Conservation (phyloP, 179 eudicot genomes). For the Silene noctiflora region DNA sequence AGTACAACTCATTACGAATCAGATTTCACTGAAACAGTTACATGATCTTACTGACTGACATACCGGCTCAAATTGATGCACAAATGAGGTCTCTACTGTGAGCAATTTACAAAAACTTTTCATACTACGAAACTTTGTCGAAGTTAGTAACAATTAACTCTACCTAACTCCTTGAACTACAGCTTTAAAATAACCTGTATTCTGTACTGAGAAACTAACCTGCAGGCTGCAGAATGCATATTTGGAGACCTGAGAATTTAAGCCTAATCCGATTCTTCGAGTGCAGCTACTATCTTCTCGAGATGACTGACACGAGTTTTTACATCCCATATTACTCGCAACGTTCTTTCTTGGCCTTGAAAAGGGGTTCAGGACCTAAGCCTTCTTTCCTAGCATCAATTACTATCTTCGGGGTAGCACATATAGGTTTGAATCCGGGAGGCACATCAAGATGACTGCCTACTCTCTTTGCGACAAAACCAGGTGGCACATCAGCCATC, state of each 20-base stretch:
- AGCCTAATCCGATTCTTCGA: background rate
- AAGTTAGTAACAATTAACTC: background rate
- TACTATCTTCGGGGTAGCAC: background rate
- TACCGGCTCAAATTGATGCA: background rate
- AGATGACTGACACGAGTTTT: slow-evolving; percentile 13
- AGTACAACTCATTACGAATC: background rate
- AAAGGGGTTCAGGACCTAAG: background rate
- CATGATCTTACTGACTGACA: background rate
- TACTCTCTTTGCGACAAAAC: background rate
- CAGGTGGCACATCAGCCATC: slow-evolving; percentile 21
- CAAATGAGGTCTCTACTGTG: background rate
- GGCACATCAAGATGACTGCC: slow-evolving; percentile 13
- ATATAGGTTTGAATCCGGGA: slow-evolving; percentile 10
- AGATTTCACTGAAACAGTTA: background rate
- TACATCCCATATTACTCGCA: background rate
- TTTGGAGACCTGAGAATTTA: background rate
- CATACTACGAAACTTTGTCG: background rate
- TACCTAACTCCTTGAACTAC: background rate
- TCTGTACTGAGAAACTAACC: slow-evolving; percentile 2
- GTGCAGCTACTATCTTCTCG: slow-evolving; percentile 18
- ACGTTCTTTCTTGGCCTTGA: slow-evolving; percentile 14
- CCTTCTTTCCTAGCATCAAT: background rate
- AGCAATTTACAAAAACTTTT: slow-evolving; percentile 8
- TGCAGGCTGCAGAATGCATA: slow-evolving; percentile 6
- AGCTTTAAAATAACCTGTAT: background rate